These are phyloP conservation scores for Aspergillus luchuensis DNA, from an alignment of 2,329 filamentous ascomycete genomes.

Conservation along the genomic window DNA sequence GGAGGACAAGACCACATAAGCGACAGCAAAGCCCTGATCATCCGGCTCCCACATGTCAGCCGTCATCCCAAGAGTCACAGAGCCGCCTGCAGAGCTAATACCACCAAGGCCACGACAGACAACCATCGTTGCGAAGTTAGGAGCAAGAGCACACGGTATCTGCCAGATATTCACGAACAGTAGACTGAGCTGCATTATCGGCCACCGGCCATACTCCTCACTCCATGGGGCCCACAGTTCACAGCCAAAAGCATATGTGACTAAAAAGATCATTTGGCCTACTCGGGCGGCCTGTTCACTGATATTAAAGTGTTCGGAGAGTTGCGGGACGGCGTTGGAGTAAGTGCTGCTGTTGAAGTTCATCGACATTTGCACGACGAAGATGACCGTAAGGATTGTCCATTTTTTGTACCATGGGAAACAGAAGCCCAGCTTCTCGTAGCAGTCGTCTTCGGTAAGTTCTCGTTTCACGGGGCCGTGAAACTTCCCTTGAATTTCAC, in stretches of 20 bases:
- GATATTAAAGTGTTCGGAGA: constrained; percentile 67
- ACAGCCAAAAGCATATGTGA: constrained; percentile 81
- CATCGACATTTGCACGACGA: constrained; percentile 74
- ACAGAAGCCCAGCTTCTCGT: constrained; percentile 62
- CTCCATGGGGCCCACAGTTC: constrained; percentile 87
- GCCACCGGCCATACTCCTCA: constrained; percentile 79
- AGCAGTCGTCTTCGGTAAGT: constrained; percentile 59
- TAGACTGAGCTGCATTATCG: constrained; percentile 71
- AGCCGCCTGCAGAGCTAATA: constrained; percentile 70
- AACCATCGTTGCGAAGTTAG: constrained; percentile 70
- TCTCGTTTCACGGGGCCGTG: constrained; percentile 36
- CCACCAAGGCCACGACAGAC: constrained; percentile 69
- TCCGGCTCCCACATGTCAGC: constrained; percentile 73
- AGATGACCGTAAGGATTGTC: constrained; percentile 70
- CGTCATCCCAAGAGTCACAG: constrained; percentile 73
- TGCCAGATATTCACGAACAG: constrained; percentile 78
- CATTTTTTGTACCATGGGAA: constrained; percentile 66
- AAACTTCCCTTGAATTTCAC: constrained; percentile 14
- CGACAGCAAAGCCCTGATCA: constrained; percentile 72
- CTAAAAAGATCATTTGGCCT: constrained; percentile 75
- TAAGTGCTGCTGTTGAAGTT: constrained; percentile 77
- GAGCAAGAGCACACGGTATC: constrained; percentile 69
- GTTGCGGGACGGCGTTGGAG: constrained; percentile 68
- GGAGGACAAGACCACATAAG: constrained; percentile 75
- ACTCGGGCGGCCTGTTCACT: constrained; percentile 68